Percentiles rank a stretch among this genome's conserved stretches.
Conservation (phyloP, 2,329 filamentous ascomycete genomes). For the Uncinocarpus reesii region DNA sequence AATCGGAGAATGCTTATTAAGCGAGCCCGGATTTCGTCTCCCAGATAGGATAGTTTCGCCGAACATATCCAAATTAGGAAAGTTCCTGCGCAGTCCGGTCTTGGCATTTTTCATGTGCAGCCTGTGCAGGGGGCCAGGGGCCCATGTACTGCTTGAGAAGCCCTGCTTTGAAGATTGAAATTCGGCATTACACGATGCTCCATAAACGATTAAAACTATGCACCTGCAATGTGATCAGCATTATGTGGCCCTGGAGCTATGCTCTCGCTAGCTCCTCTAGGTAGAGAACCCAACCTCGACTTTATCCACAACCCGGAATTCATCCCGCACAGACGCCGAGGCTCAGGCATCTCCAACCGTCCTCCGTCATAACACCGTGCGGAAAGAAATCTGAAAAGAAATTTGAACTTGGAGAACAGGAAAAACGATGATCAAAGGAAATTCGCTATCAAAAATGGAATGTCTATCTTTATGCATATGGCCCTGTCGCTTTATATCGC, state of each 20-base stretch:
- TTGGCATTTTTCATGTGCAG: not conserved
- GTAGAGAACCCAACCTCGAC: too few species aligned
- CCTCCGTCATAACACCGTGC: not conserved
- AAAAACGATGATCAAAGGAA: too few species aligned
- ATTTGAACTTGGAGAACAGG: too few species aligned
- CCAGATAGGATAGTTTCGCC: constrained; percentile 5
- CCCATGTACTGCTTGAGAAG: too few species aligned
- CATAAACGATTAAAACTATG: too few species aligned
- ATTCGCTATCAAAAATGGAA: too few species aligned
- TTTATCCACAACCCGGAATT: too few species aligned
- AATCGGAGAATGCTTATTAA: constrained; percentile 10
- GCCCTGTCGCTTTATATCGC: constrained; percentile 21
- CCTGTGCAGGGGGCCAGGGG: too few species aligned
- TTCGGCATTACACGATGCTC: too few species aligned
- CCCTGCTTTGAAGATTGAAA: not conserved
- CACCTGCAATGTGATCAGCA: too few species aligned
- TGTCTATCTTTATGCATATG: not conserved
- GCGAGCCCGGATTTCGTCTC: not conserved
- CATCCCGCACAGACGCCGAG: not conserved
- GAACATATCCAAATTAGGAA: constrained; percentile 2
- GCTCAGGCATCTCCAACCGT: not conserved
- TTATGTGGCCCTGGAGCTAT: too few species aligned
- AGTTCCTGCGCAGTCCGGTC: not conserved
- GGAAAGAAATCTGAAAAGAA: not conserved
- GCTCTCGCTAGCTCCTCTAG: too few species aligned